A percentile compares a stretch with the other conserved stretches of the same genome.
These are phyloP conservation scores for Saturnispora besseyi DNA, from an alignment of 805 yeast species.

Conservation along the genomic window DNA sequence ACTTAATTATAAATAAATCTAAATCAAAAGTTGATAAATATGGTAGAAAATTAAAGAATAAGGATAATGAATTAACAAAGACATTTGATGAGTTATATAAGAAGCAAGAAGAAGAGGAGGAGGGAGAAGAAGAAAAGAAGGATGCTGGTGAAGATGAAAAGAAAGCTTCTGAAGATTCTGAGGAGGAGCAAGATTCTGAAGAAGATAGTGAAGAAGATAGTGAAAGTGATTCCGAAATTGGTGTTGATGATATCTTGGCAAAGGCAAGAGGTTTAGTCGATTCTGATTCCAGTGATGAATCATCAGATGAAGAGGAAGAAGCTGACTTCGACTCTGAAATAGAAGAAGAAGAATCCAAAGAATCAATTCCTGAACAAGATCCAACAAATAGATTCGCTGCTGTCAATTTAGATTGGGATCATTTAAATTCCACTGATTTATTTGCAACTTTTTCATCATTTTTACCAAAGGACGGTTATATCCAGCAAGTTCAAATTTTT, in stretches of 20 bases:
- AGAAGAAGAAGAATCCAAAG: conserved; percentile 20
- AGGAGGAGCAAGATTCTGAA: conserved; percentile 39
- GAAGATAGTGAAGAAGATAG: background rate
- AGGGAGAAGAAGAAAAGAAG: conserved; percentile 19
- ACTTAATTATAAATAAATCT: conserved; percentile 42
- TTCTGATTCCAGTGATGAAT: conserved; percentile 17
- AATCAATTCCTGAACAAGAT: conserved; percentile 76
- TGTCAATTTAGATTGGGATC: conserved; percentile 97
- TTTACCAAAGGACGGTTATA: conserved; percentile 65
- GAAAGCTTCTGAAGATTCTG: conserved; percentile 30
- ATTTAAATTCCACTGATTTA: conserved; percentile 76
- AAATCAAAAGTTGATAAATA: conserved; percentile 70
- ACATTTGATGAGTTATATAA: conserved; percentile 55
- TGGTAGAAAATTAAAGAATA: conserved; percentile 58
- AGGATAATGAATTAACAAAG: conserved; percentile 11
- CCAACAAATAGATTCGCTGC: conserved; percentile 79
- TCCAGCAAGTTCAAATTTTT: conserved; percentile 59
- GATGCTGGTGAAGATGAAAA: conserved; percentile 25
- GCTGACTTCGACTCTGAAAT: conserved; percentile 26
- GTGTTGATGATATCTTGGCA: conserved; percentile 16
- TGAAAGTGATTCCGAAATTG: conserved; percentile 13
- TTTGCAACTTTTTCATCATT: conserved; percentile 85
- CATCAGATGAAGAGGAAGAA: conserved; percentile 35
- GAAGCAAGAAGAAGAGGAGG: conserved; percentile 29
- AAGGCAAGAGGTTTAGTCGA: conserved; percentile 54